These are phyloP conservation scores for Fusarium ramigenum DNA, from an alignment of 2,329 filamentous ascomycete species.

Conservation along the genomic window DNA sequence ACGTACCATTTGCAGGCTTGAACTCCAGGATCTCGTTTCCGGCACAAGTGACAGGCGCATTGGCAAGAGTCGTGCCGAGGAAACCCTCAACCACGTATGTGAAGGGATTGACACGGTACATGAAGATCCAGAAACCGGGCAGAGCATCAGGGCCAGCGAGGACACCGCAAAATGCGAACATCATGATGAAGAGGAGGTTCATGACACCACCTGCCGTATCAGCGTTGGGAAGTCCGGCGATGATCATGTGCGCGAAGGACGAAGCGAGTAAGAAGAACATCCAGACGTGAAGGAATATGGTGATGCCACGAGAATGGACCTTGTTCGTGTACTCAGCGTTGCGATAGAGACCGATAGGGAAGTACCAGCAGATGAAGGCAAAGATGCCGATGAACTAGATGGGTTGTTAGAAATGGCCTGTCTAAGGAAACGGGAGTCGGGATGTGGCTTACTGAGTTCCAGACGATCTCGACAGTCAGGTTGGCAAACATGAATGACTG, in stretches of 20 bases:
- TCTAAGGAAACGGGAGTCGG: fast-evolving
- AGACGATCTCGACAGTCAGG: conserved; percentile 70
- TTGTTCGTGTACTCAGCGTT: conserved; percentile 65
- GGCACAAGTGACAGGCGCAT: conserved; percentile 48
- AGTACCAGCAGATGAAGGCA: conserved; percentile 73
- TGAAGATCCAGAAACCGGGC: conserved; percentile 79
- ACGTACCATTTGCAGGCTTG: background rate
- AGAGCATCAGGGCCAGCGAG: conserved; percentile 67
- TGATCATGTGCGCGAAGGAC: conserved; percentile 72
- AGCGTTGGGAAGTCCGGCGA: conserved; percentile 69
- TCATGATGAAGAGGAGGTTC: conserved; percentile 69
- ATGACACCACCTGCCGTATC: conserved; percentile 73
- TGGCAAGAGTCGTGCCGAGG: conserved; percentile 69
- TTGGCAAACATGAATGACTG: conserved; percentile 72
- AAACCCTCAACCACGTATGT: conserved; percentile 77
- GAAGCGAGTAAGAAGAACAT: conserved; percentile 72
- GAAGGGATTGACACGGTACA: conserved; percentile 78
- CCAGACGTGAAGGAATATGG: conserved; percentile 71
- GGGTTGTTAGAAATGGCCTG: background rate
- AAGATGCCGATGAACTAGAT: conserved; percentile 51
- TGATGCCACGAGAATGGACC: conserved; percentile 59
- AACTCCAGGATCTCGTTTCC: conserved; percentile 3
- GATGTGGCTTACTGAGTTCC: conserved; percentile 65
- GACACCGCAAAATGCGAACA: conserved; percentile 71
- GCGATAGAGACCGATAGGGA: conserved; percentile 69